Evolutionary conservation across 371 early-diverging fungal species (phyloP).

Genomic region (Mucor piriformis): DNA sequence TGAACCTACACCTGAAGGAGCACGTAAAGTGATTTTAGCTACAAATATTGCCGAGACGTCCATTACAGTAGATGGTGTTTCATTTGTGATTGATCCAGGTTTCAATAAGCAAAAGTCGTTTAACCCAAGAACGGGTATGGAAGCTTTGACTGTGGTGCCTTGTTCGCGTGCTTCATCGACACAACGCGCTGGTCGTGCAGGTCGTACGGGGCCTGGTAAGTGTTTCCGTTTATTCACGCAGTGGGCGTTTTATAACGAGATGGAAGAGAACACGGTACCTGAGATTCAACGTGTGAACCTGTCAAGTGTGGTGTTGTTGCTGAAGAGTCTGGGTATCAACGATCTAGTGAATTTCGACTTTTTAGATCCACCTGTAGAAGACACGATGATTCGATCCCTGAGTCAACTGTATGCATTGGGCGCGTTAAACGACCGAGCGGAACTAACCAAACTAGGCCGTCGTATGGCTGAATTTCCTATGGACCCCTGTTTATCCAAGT

Average conservation of each 20-base stretch:
- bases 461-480: constrained; percentile 99
- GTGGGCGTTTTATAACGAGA: constrained; percentile 92
- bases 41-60: constrained; percentile 99
- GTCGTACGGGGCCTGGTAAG: constrained; percentile 96
- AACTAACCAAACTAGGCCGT: constrained; percentile 95
- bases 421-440: constrained; percentile 91
- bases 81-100: constrained; percentile 90
- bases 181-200: constrained; percentile 98
- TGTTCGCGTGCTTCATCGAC: constrained; percentile 96
- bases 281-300: constrained; percentile 97
- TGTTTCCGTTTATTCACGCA: constrained; percentile 98
- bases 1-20: constrained; percentile 93
- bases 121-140: constrained; percentile 95
- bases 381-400: constrained; percentile 89
- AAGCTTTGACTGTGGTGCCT: constrained; percentile 90
- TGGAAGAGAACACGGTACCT: constrained; percentile 93
- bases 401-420: constrained; percentile 96
- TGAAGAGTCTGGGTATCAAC: constrained; percentile 95
- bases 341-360: constrained; percentile 97
- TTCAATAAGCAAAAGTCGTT: constrained; percentile 95
- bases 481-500: constrained; percentile 95
- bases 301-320: constrained; percentile 84
- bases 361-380: constrained; percentile 96
- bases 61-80: constrained; percentile 95
- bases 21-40: constrained; percentile 96